Percentiles rank a stretch among this genome's conserved stretches.
Evolutionary conservation across 2,329 filamentous ascomycete species (phyloP).

Genomic region (Diaporthe velutina): DNA sequence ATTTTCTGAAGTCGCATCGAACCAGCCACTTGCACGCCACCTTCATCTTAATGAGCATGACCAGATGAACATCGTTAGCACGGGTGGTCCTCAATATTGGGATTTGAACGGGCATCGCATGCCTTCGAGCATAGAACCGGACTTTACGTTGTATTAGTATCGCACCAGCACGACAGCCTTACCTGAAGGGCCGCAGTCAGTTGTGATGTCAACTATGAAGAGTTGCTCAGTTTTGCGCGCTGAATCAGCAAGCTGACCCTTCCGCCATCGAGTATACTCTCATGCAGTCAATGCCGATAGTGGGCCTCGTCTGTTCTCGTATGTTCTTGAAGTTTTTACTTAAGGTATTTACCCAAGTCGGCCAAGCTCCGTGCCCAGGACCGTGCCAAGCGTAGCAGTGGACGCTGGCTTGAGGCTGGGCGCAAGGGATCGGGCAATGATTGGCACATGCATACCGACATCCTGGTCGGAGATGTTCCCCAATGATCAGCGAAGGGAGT

Average conservation of each 20-base stretch:
- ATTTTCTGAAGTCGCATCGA: too few relatives aligned
- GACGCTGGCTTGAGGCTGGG: too few relatives aligned
- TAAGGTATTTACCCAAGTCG: neutral
- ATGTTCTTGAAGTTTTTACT: too few relatives aligned
- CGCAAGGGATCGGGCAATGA: neutral
- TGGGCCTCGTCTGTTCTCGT: conserved; percentile 40
- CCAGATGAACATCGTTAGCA: too few relatives aligned
- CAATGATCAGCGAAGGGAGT: conserved; percentile 1
- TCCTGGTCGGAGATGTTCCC: neutral
- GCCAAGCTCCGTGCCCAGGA: neutral
- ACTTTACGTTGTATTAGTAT: too few relatives aligned
- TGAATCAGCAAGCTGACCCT: conserved; percentile 85
- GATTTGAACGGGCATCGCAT: too few relatives aligned
- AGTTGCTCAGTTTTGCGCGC: conserved; percentile 82
- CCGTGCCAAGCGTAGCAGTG: neutral
- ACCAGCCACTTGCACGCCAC: too few relatives aligned
- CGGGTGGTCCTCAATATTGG: too few relatives aligned
- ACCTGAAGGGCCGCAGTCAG: conserved; percentile 61
- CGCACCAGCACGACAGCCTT: conserved; percentile 69
- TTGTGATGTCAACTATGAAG: conserved; percentile 75
- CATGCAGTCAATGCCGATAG: conserved; percentile 49
- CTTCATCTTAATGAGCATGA: too few relatives aligned
- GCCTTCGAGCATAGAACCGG: too few relatives aligned
- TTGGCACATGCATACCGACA: neutral
- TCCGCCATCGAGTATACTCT: conserved; percentile 60